phyloP scores from a whole-genome alignment of 371 early-diverging fungal genomes.

The Actinomortierella ambigua region DNA sequence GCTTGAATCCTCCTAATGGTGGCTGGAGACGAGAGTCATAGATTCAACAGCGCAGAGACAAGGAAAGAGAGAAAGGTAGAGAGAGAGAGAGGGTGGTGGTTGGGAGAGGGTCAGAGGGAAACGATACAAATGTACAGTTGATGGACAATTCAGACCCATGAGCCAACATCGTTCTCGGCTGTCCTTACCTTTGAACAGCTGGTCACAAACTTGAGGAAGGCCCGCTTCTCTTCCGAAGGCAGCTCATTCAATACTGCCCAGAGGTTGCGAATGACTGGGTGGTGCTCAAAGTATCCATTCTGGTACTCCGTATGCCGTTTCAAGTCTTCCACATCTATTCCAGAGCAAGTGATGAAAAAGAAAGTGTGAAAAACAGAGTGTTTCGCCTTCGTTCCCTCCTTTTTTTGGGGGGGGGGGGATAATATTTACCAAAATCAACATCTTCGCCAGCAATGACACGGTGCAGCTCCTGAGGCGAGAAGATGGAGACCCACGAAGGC shows the following conservation, averaged over 20 bases:
- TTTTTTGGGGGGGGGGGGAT: not conserved
- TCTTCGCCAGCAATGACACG: constrained; percentile 83
- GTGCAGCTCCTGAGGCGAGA: constrained; percentile 85
- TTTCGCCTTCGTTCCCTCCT: not conserved
- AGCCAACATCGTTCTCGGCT: not conserved
- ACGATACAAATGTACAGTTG: too few relatives aligned
- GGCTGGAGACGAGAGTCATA: too few relatives aligned
- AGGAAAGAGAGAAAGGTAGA: constrained; percentile 1
- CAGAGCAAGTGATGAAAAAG: constrained; percentile 42
- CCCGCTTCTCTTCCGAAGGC: constrained; percentile 65
- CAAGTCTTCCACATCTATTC: constrained; percentile 73
- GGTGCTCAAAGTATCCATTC: constrained; percentile 78
- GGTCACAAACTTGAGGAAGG: constrained; percentile 87
- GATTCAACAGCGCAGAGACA: too few relatives aligned
- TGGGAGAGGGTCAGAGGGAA: too few relatives aligned
- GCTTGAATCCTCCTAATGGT: constrained; percentile 87
- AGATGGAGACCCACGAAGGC: constrained; percentile 67
- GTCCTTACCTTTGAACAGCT: constrained; percentile 70
- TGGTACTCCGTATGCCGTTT: constrained; percentile 84
- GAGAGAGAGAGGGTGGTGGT: too few relatives aligned
- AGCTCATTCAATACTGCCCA: constrained; percentile 81
- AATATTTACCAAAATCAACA: constrained; percentile 59
- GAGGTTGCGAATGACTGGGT: constrained; percentile 75
- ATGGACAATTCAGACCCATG: too few relatives aligned
- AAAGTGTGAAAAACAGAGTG: not conserved